Evolutionary conservation across 495 filamentous ascomycete genomes (phyloP).

Genomic region (Aspergillus bridgeri): DNA sequence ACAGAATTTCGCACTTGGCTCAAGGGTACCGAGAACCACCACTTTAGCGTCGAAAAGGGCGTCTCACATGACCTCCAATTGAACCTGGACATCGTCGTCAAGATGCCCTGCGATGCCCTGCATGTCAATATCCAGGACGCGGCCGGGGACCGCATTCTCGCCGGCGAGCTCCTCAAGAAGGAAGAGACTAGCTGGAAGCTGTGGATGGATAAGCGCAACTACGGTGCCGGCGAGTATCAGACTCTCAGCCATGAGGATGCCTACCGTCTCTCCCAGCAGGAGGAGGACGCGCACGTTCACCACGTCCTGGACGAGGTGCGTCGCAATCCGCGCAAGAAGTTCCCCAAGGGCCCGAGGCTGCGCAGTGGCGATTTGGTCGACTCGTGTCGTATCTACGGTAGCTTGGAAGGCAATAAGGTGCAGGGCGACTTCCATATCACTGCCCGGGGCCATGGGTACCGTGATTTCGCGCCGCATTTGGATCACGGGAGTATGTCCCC

Average conservation of each 20-base stretch:
- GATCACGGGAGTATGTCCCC: conserved; percentile 67
- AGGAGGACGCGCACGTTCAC: conserved; percentile 50
- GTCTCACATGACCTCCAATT: conserved; percentile 84
- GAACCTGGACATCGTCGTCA: conserved; percentile 91
- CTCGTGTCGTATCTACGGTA: conserved; percentile 84
- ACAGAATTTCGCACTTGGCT: conserved; percentile 80
- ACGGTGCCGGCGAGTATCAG: conserved; percentile 60
- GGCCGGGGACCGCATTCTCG: conserved; percentile 83
- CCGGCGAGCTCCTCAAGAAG: conserved; percentile 65
- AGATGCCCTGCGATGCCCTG: conserved; percentile 83
- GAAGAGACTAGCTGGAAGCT: conserved; percentile 77
- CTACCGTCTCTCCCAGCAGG: conserved; percentile 41
- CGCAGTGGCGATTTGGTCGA: conserved; percentile 52
- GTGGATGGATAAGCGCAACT: conserved; percentile 76
- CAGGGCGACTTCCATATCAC: conserved; percentile 99
- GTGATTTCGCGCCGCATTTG: conserved; percentile 73
- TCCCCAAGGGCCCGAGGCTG: conserved; percentile 65
- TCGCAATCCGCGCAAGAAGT: conserved; percentile 49
- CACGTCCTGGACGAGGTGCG: conserved; percentile 50
- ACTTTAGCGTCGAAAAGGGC: conserved; percentile 92
- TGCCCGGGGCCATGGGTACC: conserved; percentile 90
- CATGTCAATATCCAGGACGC: conserved; percentile 98
- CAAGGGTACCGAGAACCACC: conserved; percentile 75
- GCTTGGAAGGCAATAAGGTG: conserved; percentile 88
- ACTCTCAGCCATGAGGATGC: conserved; percentile 45